Conservation (phyloP, 2,329 filamentous ascomycete species). For the Fusarium newnesense region DNA sequence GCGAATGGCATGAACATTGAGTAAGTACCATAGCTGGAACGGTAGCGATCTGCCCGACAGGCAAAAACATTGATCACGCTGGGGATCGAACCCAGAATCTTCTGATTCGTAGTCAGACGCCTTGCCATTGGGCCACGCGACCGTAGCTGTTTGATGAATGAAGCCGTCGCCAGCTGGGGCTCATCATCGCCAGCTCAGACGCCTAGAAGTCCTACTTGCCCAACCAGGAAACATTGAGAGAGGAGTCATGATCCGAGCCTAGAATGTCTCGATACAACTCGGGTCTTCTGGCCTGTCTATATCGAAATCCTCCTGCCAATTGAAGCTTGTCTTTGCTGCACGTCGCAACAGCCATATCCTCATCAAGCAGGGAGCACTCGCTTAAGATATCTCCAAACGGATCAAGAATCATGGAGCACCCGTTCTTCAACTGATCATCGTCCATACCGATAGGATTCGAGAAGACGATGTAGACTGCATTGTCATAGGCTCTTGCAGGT, state of each 20-base stretch:
- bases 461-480: neutral
- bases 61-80: constrained; percentile 31
- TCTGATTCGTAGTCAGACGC: constrained; percentile 50
- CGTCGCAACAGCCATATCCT: neutral
- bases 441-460: neutral
- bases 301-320: neutral
- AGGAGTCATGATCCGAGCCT: neutral
- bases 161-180: accelerated
- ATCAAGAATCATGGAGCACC: neutral
- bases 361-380: neutral
- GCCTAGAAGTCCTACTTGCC: neutral
- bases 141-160: neutral
- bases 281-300: neutral
- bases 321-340: neutral
- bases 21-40: neutral
- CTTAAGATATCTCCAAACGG: neutral
- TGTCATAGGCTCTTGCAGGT: neutral
- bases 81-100: constrained; percentile 49
- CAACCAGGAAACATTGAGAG: neutral
- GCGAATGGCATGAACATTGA: neutral
- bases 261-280: neutral
- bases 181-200: neutral
- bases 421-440: neutral
- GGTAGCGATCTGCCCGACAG: neutral
- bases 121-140: constrained; percentile 48